phyloP scores from a whole-genome alignment of 2,329 filamentous ascomycete species.

The Phialophora tarda region DNA sequence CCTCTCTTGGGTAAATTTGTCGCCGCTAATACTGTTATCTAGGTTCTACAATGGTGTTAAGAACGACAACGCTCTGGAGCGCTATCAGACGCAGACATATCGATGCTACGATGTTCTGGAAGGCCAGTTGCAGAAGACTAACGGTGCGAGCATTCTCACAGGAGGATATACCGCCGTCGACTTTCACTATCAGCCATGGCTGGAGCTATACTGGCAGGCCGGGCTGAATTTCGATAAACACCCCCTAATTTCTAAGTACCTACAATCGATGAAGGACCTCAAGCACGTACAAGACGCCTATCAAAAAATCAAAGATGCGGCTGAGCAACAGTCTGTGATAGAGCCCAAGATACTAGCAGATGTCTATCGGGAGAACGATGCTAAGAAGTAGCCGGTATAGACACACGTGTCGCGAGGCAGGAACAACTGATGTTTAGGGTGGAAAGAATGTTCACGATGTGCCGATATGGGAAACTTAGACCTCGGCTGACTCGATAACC shows the following conservation, averaged over 20 bases:
- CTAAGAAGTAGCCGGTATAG: too few relatives aligned
- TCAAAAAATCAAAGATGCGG: conserved; percentile 41
- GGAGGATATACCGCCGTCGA: conserved; percentile 49
- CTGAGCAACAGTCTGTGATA: too few relatives aligned
- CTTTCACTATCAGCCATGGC: conserved; percentile 52
- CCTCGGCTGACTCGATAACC: too few relatives aligned
- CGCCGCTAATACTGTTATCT: neutral
- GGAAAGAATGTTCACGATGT: too few relatives aligned
- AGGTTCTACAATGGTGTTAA: conserved; percentile 45
- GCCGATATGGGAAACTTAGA: too few relatives aligned
- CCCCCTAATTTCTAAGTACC: conserved; percentile 49
- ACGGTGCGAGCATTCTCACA: conserved; percentile 48
- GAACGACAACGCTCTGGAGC: conserved; percentile 51
- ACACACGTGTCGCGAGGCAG: too few relatives aligned
- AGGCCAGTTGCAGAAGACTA: conserved; percentile 48
- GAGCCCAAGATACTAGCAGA: too few relatives aligned
- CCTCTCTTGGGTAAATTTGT: neutral
- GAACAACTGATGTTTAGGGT: too few relatives aligned
- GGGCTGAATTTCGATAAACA: conserved; percentile 50
- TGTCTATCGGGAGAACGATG: too few relatives aligned
- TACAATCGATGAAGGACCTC: conserved; percentile 45
- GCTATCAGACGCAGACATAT: conserved; percentile 50
- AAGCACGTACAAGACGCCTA: conserved; percentile 52
- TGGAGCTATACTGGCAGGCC: conserved; percentile 48
- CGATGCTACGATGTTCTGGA: conserved; percentile 53